Conservation (phyloP, 192 early-diverging fungal species). For the Backusella circina region DNA sequence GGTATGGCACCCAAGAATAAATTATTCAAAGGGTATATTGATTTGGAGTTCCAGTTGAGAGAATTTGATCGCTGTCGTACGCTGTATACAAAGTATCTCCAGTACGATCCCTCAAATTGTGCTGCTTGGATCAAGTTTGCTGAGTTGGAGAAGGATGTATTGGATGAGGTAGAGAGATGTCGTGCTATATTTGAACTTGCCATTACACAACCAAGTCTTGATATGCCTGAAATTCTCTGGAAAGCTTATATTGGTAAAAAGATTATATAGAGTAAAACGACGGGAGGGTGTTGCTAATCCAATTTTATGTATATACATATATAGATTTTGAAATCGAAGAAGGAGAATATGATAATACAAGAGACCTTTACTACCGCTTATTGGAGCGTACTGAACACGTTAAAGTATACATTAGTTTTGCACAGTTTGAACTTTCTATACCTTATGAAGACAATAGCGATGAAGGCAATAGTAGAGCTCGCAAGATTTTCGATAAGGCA, state of each 20-base stretch:
- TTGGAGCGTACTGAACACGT: slow-evolving; percentile 88
- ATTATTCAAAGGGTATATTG: slow-evolving; percentile 96
- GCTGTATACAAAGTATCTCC: slow-evolving; percentile 89
- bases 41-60: slow-evolving; percentile 87
- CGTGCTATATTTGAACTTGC: slow-evolving; percentile 92
- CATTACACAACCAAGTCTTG: slow-evolving; percentile 80
- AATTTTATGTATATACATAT: not conserved
- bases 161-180: slow-evolving; percentile 83
- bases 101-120: slow-evolving; percentile 84
- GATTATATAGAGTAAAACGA: no score
- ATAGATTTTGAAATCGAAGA: slow-evolving; percentile 84
- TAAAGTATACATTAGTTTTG: slow-evolving; percentile 95
- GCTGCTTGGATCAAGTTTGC: slow-evolving; percentile 97
- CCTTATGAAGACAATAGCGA: slow-evolving; percentile 50
- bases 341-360: slow-evolving; percentile 74
- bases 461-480: slow-evolving; percentile 48
- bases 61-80: slow-evolving; percentile 92
- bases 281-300: not conserved
- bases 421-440: slow-evolving; percentile 83
- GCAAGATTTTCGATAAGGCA: slow-evolving; percentile 73
- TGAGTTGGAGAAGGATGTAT: slow-evolving; percentile 70
- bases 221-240: slow-evolving; percentile 99
- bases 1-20: slow-evolving; percentile 89
- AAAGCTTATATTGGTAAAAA: slow-evolving; percentile 83
- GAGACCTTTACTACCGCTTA: slow-evolving; percentile 80